These are phyloP conservation scores for Meira miltonrushii DNA, from an alignment of 1,284 basidiomycete genomes.

Conservation along the genomic window DNA sequence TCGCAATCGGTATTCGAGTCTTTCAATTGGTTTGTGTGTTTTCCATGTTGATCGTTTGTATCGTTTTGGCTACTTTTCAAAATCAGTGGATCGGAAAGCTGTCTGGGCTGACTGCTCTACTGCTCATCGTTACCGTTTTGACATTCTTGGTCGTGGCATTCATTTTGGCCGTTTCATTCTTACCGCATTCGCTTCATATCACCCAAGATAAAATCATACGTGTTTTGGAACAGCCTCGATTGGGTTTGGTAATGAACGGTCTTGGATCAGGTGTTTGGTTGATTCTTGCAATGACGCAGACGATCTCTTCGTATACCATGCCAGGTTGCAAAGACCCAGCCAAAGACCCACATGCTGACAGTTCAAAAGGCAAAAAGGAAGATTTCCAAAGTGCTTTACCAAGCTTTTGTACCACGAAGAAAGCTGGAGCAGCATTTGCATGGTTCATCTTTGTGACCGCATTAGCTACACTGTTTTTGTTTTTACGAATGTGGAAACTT, in stretches of 20 bases:
- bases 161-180: slow-evolving; percentile 34
- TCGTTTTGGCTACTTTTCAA: slow-evolving; percentile 38
- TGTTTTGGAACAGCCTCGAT: slow-evolving; percentile 33
- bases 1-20: not conserved
- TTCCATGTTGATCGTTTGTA: slow-evolving; percentile 25
- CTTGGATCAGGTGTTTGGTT: slow-evolving; percentile 27
- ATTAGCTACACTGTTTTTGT: slow-evolving; percentile 32
- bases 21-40: slow-evolving; percentile 1
- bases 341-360: slow-evolving; percentile 34
- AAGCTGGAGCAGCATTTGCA: slow-evolving; percentile 39
- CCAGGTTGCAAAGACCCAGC: slow-evolving; percentile 37
- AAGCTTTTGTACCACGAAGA: slow-evolving; percentile 41
- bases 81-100: slow-evolving; percentile 33
- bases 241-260: slow-evolving; percentile 38
- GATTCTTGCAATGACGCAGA: slow-evolving; percentile 34
- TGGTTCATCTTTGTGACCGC: slow-evolving; percentile 39
- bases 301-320: slow-evolving; percentile 38
- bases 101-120: slow-evolving; percentile 39
- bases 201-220: slow-evolving; percentile 13
- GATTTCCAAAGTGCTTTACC: slow-evolving; percentile 28
- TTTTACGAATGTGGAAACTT: slow-evolving; percentile 37
- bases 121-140: slow-evolving; percentile 29
- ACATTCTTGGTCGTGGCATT: slow-evolving; percentile 25
- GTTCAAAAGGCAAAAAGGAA: slow-evolving; percentile 24
- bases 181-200: slow-evolving; percentile 16